Evolutionary conservation across 495 filamentous ascomycete species (phyloP).

Genomic region (Rhypophila decipiens): DNA sequence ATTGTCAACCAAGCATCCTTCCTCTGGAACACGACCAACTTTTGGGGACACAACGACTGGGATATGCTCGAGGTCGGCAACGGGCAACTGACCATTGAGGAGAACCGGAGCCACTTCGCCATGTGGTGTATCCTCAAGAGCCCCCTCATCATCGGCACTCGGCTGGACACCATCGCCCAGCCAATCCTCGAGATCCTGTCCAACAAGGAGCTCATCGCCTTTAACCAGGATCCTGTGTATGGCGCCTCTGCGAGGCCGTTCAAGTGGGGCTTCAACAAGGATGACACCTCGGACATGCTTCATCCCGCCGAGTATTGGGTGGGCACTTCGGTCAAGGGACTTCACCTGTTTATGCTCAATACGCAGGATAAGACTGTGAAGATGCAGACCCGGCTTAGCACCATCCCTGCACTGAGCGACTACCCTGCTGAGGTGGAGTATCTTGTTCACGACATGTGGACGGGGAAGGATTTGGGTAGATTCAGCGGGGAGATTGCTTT

Average conservation of each 20-base stretch:
- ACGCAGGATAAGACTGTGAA: conserved; percentile 25
- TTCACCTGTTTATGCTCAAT: conserved; percentile 50
- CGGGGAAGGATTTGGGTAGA: conserved; percentile 3
- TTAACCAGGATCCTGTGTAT: conserved; percentile 46
- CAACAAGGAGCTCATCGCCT: conserved; percentile 45
- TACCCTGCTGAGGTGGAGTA: background rate
- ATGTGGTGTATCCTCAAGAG: conserved; percentile 55
- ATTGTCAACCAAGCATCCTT: conserved; percentile 32
- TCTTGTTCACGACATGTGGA: conserved; percentile 13
- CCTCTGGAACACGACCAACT: conserved; percentile 31
- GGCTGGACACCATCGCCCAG: conserved; percentile 43
- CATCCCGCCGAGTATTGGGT: conserved; percentile 59
- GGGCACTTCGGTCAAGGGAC: conserved; percentile 38
- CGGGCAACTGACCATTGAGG: background rate
- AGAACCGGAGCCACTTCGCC: conserved; percentile 50
- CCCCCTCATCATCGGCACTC: conserved; percentile 40
- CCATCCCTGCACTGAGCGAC: conserved; percentile 43
- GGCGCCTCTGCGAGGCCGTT: conserved; percentile 53
- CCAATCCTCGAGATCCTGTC: conserved; percentile 29
- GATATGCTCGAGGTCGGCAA: conserved; percentile 40
- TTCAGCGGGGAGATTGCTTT: background rate
- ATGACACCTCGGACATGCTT: conserved; percentile 52
- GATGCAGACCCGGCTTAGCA: conserved; percentile 41
- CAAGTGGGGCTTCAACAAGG: conserved; percentile 56
- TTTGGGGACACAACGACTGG: conserved; percentile 45